Conservation (phyloP, 2,329 filamentous ascomycete genomes). For the Colletotrichum eremochloae region DNA sequence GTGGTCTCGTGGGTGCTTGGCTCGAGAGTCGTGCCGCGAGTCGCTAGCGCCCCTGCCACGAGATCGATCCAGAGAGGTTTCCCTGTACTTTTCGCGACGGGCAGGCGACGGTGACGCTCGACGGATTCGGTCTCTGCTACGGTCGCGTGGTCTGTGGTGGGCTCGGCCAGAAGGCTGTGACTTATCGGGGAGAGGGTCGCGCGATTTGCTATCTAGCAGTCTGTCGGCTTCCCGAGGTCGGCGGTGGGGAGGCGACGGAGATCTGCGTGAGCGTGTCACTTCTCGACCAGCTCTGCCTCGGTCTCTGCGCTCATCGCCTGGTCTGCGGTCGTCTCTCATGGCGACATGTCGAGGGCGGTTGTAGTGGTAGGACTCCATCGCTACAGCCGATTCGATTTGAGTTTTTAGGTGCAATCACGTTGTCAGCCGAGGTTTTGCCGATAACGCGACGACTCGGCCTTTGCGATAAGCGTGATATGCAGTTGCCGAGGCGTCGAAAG, state of each 20-base stretch:
- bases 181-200: constrained; percentile 38
- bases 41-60: constrained; percentile 36
- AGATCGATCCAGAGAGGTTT: constrained; percentile 32
- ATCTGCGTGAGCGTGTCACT: constrained; percentile 50
- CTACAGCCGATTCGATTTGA: constrained; percentile 40
- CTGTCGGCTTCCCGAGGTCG: constrained; percentile 47
- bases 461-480: constrained; percentile 32
- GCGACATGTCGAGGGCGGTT: constrained; percentile 52
- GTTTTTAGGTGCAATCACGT: constrained; percentile 43
- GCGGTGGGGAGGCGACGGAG: constrained; percentile 49
- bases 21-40: constrained; percentile 37
- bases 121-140: constrained; percentile 47
- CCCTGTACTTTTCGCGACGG: constrained; percentile 36
- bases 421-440: constrained; percentile 42
- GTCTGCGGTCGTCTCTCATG: constrained; percentile 58
- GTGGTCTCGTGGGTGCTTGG: constrained; percentile 32
- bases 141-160: constrained; percentile 37
- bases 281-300: constrained; percentile 57
- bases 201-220: constrained; percentile 38
- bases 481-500: constrained; percentile 29
- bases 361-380: constrained; percentile 39
- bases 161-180: constrained; percentile 38
- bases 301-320: constrained; percentile 57
- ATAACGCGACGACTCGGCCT: constrained; percentile 36
- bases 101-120: constrained; percentile 45